Evolutionary conservation across 169 alveolate genomes (phyloP), one percentile per base, ranked within the genome.

Genomic region (Plasmodium chabaudi): DNA sequence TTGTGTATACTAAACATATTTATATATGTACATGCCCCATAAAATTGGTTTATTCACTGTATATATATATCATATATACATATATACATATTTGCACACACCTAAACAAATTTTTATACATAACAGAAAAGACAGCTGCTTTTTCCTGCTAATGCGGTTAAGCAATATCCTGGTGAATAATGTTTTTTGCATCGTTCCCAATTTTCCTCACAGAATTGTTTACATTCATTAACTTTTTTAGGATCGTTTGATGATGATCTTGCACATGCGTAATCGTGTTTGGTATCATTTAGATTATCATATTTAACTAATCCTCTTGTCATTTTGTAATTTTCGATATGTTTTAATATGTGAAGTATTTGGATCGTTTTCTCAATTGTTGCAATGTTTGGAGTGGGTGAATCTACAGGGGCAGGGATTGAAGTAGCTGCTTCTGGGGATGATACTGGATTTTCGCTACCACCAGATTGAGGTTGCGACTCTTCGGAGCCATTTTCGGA

Each of bases 291-390:
- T 34, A 42, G 42, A 25, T 73, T 39, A 15, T 73, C 71, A 59
- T 73, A 73, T n/a, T 73, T 73, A 21, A 73, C 87, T 23, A 73
- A 42, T n/a, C 87, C 87, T 15, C n/a, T 59, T 25, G 13, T 23
- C n/a, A 73, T 19, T 59, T 57, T 56, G 13, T 49, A 10, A 1
- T 73, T 73, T 13, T 73, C 61, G 7, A 73, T 73, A 12, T 73
- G 87, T 23, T 73, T 73, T 46, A 73, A 63, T 2, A 73, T 19
- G 49, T 73, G 87, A 1, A 68, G 10, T 3, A 68, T 68, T 46
- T 72, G 87, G 0, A 72, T 72, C 1, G 53, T 72, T 56, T 72
- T 57, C 5, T 53, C 71, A 15, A 34, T 15, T 34, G 70, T 0
- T 9, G 6, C 39, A 2, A 23, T 12, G 13, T 23, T 53, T 21